phyloP scores from a whole-genome alignment of 2,329 filamentous ascomycete genomes.

The Fusarium sp. region DNA sequence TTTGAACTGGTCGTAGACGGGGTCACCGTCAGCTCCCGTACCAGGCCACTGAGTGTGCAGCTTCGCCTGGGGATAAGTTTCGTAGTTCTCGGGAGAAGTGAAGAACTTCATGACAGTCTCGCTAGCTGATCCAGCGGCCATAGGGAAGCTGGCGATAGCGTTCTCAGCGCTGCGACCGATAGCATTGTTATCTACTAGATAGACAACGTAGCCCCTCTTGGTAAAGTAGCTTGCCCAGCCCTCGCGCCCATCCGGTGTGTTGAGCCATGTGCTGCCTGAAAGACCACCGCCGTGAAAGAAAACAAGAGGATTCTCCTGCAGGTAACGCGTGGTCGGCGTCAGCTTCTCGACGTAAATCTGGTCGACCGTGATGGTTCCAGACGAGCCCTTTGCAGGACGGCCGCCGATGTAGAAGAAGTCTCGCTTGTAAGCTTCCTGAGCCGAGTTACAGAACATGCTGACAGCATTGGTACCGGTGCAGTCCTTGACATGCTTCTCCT shows the following conservation, averaged over 20 bases:
- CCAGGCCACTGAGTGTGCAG: slow-evolving; percentile 41
- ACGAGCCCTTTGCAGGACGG: slow-evolving; percentile 5
- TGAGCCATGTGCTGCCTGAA: slow-evolving; percentile 39
- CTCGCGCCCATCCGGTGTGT: slow-evolving; percentile 31
- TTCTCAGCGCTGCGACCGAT: slow-evolving; percentile 28
- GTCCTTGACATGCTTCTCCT: background rate
- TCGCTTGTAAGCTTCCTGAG: slow-evolving; percentile 27
- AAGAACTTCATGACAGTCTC: slow-evolving; percentile 35
- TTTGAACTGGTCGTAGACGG: slow-evolving; percentile 33
- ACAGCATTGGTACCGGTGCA: slow-evolving; percentile 33
- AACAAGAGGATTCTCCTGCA: slow-evolving; percentile 32
- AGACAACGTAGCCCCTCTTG: slow-evolving; percentile 29
- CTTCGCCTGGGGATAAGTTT: slow-evolving; percentile 32
- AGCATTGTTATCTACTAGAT: slow-evolving; percentile 29
- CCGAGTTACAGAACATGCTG: slow-evolving; percentile 26
- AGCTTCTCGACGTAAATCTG: slow-evolving; percentile 42
- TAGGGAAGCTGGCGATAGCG: slow-evolving; percentile 8
- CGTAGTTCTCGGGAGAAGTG: slow-evolving; percentile 26
- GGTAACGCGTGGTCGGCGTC: background rate
- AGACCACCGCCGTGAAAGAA: slow-evolving; percentile 41
- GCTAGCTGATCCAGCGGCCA: slow-evolving; percentile 21
- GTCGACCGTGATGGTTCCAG: slow-evolving; percentile 35
- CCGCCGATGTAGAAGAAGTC: slow-evolving; percentile 41
- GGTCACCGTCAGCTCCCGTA: slow-evolving; percentile 26
- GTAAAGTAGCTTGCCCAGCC: slow-evolving; percentile 42